Base-by-base conservation (phyloP, 2,329 filamentous ascomycete species). In the Cytospora schulzeri region DNA sequence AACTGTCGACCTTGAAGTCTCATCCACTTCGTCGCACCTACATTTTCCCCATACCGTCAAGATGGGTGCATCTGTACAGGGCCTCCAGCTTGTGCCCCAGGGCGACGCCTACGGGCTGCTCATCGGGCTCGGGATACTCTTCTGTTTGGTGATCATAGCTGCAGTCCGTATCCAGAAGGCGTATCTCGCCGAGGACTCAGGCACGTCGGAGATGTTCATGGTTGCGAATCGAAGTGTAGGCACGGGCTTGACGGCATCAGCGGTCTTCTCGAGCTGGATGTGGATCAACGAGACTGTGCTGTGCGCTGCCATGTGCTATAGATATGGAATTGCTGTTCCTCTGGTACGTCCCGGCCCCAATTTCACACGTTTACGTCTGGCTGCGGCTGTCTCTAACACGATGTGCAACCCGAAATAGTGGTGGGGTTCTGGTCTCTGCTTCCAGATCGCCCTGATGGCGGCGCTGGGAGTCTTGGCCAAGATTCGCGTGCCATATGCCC, bases 391-490 rank as follows among this genome's bases (percentile, higher is more conserved):
- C 66, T 19, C 64, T 71, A 9, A 72, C 67, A 14, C 65, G 66
- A 56, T 71, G 68, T n/a, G 64, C 71, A 5, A 71, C 66, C n/a
- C 65, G 66, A 57, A 71, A 68, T 22, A 70, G 62, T 77, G 74
- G 74, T 78, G 72, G 71, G 75, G 68, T 1, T 68, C 70, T 5
- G 67, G 67, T 24, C 66, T 69, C 15, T 66, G 57, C 48, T 82
- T 81, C 58, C 78, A 83, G 69, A 81, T 83, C 61, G 80, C 80
- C 6, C 71, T 83, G 38, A 82, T 83, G 78, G 79, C 80, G 2
- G 75, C 76, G 1, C 72, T 83, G 1, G 81, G 81, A 4, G 79
- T 83, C 8, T 70, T 82, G 53, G 78, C 78, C 15, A 83, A 83
- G 69, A 75, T 82, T 38, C 73, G 80, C 48, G 80, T 82, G 0